phyloP scores from a whole-genome alignment of 2,329 filamentous ascomycete species.

The Botryotinia calthae region DNA sequence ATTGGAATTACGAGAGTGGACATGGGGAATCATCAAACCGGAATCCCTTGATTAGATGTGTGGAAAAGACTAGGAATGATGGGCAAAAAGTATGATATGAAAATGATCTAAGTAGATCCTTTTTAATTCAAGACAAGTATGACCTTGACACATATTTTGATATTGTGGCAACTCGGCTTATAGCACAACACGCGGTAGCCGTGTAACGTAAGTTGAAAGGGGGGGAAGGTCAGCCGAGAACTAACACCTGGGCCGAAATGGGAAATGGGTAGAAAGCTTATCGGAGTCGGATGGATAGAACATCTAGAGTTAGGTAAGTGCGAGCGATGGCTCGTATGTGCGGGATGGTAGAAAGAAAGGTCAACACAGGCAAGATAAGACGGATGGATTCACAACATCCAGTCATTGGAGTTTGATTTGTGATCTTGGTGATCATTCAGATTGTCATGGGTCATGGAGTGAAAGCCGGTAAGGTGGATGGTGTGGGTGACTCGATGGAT shows the following conservation, averaged over 20 bases:
- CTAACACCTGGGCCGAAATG: not conserved
- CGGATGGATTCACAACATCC: not conserved
- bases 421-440: not conserved
- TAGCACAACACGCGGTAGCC: not conserved
- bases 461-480: constrained; percentile 3
- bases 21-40: constrained; percentile 4
- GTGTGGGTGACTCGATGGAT: not conserved
- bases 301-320: not conserved
- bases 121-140: not conserved
- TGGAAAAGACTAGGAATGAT: not conserved
- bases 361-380: not conserved
- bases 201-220: not conserved
- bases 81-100: not conserved
- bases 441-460: not conserved
- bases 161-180: not conserved
- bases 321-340: not conserved
- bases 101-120: not conserved
- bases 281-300: not conserved
- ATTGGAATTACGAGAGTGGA: constrained; percentile 3
- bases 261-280: not conserved
- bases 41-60: not conserved
- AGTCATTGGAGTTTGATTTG: not conserved
- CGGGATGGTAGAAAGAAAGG: not conserved
- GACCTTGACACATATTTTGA: not conserved
- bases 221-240: not conserved